Evolutionary conservation across 2,329 filamentous ascomycete species (phyloP).

Genomic region (Monosporascus sp.): DNA sequence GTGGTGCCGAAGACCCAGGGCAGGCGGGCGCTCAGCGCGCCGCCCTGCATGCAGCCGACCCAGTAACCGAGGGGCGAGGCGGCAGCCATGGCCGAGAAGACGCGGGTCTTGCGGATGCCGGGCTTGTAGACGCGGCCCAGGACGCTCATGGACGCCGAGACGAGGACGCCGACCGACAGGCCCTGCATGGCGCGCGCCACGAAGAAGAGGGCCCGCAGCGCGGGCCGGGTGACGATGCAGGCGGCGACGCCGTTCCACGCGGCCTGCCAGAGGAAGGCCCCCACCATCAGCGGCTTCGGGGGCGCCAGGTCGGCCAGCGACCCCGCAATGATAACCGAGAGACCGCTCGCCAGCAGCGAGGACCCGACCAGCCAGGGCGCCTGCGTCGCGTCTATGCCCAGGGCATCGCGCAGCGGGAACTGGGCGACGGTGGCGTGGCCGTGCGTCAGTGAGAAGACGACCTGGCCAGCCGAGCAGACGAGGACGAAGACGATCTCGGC

Average conservation of each 20-base stretch:
- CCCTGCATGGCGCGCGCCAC: slow-evolving; percentile 33
- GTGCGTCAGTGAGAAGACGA: slow-evolving; percentile 36
- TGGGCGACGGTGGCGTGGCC: slow-evolving; percentile 37
- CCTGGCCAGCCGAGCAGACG: slow-evolving; percentile 36
- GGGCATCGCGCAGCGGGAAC: slow-evolving; percentile 27
- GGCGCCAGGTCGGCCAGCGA: slow-evolving; percentile 32
- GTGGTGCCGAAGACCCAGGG: slow-evolving; percentile 39
- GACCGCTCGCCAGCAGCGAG: slow-evolving; percentile 34
- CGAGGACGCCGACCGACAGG: slow-evolving; percentile 28
- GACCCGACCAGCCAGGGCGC: slow-evolving; percentile 38
- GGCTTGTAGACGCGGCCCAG: slow-evolving; percentile 32
- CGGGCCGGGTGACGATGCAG: slow-evolving; percentile 31
- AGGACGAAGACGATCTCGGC: slow-evolving; percentile 35
- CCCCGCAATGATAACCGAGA: slow-evolving; percentile 35
- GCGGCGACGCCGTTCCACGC: slow-evolving; percentile 32
- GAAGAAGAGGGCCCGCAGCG: slow-evolving; percentile 29
- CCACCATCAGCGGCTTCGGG: slow-evolving; percentile 35
- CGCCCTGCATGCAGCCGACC: slow-evolving; percentile 34
- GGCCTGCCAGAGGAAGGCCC: slow-evolving; percentile 36
- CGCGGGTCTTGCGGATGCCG: slow-evolving; percentile 30
- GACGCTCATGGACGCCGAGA: slow-evolving; percentile 30
- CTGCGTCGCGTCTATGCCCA: slow-evolving; percentile 33
- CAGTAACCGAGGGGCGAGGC: slow-evolving; percentile 30
- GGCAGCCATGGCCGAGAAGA: slow-evolving; percentile 30
- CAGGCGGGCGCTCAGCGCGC: slow-evolving; percentile 32